Evolutionary conservation across 345 rosid genomes (phyloP).

Genomic region (Murraya paniculata): DNA sequence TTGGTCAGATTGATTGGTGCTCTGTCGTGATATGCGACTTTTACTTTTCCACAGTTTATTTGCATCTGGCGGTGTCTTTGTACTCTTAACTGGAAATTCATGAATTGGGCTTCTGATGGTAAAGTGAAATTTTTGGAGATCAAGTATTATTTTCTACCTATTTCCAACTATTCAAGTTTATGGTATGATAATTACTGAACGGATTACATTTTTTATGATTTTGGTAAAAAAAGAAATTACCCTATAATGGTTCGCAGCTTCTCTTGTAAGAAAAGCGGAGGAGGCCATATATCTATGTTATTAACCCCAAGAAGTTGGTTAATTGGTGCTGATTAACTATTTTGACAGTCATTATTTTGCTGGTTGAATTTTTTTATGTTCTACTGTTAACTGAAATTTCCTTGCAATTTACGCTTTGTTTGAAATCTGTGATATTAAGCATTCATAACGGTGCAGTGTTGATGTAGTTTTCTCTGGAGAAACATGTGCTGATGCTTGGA

Average conservation of each 20-base stretch:
- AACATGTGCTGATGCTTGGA: conserved; percentile 91
- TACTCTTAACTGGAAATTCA: neutral
- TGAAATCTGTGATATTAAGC: conserved; percentile 7
- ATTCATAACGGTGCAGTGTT: conserved; percentile 50
- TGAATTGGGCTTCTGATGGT: neutral
- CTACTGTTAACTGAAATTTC: conserved; percentile 1
- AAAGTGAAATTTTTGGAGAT: neutral
- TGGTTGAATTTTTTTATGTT: neutral
- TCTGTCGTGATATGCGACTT: neutral
- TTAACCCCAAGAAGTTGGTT: neutral
- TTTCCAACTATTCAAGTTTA: neutral
- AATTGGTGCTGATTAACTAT: neutral
- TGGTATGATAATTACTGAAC: neutral
- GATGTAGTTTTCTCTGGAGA: conserved; percentile 80
- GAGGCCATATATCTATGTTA: neutral
- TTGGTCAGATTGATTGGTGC: neutral
- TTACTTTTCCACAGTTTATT: neutral
- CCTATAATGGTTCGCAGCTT: neutral
- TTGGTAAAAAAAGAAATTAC: neutral
- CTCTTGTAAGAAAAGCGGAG: neutral
- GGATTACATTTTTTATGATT: too few species aligned
- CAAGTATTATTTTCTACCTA: neutral
- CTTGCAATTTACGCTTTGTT: neutral
- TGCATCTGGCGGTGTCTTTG: neutral
- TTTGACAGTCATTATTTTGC: neutral